Evolutionary conservation across 192 early-diverging fungal species (phyloP).

Genomic region (Coemansia sp.): DNA sequence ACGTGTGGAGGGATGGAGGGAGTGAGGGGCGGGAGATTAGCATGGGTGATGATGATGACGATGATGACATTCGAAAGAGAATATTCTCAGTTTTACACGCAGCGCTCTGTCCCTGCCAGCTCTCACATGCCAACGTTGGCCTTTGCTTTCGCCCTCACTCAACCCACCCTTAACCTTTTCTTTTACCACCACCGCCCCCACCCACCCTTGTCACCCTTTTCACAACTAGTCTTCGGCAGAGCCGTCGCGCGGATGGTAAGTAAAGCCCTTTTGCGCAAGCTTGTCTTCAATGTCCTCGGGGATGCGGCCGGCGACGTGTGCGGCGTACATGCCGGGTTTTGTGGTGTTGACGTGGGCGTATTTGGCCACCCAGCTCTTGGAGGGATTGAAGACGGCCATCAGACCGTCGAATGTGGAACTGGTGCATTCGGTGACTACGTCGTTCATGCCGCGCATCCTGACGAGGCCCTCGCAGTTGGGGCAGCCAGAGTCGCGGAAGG

Average conservation of each 20-base stretch:
- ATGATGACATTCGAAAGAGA: no score
- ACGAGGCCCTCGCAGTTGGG: constrained; percentile 82
- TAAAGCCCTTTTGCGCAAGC: constrained; percentile 64
- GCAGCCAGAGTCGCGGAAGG: constrained; percentile 70
- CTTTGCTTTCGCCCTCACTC: no score
- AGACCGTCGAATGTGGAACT: constrained; percentile 72
- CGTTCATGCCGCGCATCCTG: constrained; percentile 61
- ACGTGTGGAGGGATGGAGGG: no score
- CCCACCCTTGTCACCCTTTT: no score
- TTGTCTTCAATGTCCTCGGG: constrained; percentile 74
- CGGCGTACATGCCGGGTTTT: constrained; percentile 71
- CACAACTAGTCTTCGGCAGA: constrained; percentile 46
- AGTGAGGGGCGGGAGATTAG: no score
- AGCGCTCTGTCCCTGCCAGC: no score
- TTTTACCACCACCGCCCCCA: no score
- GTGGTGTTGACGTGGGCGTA: constrained; percentile 57
- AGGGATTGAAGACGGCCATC: constrained; percentile 72
- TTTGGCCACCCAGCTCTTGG: constrained; percentile 72
- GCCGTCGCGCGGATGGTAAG: constrained; percentile 68
- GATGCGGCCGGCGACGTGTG: constrained; percentile 67
- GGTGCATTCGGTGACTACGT: constrained; percentile 73
- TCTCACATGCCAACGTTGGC: no score
- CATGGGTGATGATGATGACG: no score
- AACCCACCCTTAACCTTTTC: no score
- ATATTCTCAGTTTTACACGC: no score